These are phyloP conservation scores for Vaccinium myrtillus DNA, from an alignment of 148 eudicot species.

Conservation along the genomic window DNA sequence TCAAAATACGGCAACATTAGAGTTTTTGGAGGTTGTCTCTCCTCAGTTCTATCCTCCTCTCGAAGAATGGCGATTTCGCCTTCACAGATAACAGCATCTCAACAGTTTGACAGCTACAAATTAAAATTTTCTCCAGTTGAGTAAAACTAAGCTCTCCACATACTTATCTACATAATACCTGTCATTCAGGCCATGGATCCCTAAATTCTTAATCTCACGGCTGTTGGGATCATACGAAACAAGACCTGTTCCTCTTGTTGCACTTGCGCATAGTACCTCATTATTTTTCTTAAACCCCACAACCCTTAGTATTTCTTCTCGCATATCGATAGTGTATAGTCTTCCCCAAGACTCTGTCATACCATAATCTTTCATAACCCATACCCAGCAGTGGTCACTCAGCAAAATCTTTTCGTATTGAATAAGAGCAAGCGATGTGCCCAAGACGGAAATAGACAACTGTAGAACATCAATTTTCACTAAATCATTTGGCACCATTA, in stretches of 20 bases:
- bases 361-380: conserved; percentile 38
- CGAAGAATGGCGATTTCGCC: neutral
- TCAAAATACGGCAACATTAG: neutral
- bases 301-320: conserved; percentile 7
- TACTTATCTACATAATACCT: conserved; percentile 27
- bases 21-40: neutral
- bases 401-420: conserved; percentile 22
- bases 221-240: conserved; percentile 25
- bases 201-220: conserved; percentile 16
- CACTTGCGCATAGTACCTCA: neutral
- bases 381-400: conserved; percentile 23
- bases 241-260: conserved; percentile 22
- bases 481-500: conserved; percentile 22
- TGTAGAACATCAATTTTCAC: neutral
- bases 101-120: neutral
- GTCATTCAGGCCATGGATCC: conserved; percentile 21
- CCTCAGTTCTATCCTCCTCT: neutral
- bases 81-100: neutral
- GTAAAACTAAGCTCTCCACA: conserved; percentile 38
- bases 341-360: conserved; percentile 30
- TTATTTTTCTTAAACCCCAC: conserved; percentile 12
- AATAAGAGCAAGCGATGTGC: neutral
- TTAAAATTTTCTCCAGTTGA: neutral
- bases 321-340: conserved; percentile 14
- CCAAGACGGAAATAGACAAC: conserved; percentile 13